phyloP scores from a whole-genome alignment of 768 basidiomycete genomes.

The Boletus huronensis region DNA sequence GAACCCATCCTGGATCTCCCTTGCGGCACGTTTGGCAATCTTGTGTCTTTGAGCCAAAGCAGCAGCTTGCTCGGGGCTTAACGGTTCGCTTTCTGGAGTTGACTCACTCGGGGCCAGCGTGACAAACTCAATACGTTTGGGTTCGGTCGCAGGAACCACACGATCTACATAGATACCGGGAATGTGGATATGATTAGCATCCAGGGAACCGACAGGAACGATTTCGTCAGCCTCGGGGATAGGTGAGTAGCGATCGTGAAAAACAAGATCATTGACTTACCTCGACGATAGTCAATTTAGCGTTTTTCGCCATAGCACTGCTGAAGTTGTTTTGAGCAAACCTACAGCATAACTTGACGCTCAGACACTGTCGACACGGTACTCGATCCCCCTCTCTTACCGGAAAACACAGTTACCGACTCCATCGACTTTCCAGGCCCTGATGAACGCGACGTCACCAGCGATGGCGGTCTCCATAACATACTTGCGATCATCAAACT shows the following conservation, averaged over 20 bases:
- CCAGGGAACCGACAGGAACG: conserved; percentile 77
- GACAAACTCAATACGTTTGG: conserved; percentile 74
- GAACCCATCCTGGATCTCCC: conserved; percentile 84
- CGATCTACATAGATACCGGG: conserved; percentile 89
- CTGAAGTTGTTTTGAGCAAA: conserved; percentile 88
- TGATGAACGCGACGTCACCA: conserved; percentile 81
- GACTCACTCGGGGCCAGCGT: conserved; percentile 59
- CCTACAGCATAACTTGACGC: conserved; percentile 34
- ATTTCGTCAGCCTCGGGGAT: conserved; percentile 75
- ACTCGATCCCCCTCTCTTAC: conserved; percentile 34
- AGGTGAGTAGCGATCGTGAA: neutral
- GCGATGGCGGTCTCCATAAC: conserved; percentile 77
- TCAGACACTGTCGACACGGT: neutral
- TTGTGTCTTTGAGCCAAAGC: conserved; percentile 59
- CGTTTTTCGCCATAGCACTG: conserved; percentile 84
- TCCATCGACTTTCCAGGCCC: conserved; percentile 92
- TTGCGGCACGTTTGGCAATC: conserved; percentile 84
- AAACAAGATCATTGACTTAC: conserved; percentile 33
- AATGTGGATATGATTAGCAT: conserved; percentile 77
- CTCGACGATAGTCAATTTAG: conserved; percentile 88
- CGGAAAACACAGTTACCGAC: conserved; percentile 89
- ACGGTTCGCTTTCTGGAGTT: conserved; percentile 21
- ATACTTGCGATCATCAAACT: conserved; percentile 76
- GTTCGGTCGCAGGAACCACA: conserved; percentile 71
- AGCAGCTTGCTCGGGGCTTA: conserved; percentile 49